A percentile compares a stretch with the other conserved stretches of the same genome.
Conservation (phyloP, 75 land plant genomes). For the Larix kaempferi region DNA sequence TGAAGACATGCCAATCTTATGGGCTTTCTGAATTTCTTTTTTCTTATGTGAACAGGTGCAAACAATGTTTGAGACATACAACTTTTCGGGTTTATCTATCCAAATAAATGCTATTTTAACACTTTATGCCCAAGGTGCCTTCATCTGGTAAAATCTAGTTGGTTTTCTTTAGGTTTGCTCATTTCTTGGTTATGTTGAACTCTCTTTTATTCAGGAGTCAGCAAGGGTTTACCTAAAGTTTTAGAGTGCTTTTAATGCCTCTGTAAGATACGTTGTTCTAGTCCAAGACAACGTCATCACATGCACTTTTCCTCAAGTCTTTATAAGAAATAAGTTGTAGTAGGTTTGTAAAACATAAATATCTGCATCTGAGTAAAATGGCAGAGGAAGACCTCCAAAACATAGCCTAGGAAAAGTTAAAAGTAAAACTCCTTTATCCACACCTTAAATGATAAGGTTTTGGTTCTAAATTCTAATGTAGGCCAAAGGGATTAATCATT, state of each 20-base stretch:
- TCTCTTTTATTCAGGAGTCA: background rate
- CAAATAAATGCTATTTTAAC: conserved; percentile 54
- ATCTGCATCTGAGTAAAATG: background rate
- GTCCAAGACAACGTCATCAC: background rate
- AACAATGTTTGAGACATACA: conserved; percentile 57
- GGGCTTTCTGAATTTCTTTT: conserved; percentile 3
- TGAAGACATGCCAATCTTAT: background rate
- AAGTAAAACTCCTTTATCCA: too few species aligned
- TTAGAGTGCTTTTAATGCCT: background rate
- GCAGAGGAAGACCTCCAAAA: background rate
- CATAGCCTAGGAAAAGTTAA: too few species aligned
- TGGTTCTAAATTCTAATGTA: too few species aligned
- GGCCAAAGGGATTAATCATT: too few species aligned
- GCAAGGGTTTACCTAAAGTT: background rate
- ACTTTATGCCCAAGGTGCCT: conserved; percentile 53
- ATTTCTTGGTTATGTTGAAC: background rate
- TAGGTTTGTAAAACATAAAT: background rate
- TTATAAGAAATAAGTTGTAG: background rate
- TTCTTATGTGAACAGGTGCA: conserved; percentile 31
- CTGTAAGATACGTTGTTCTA: background rate
- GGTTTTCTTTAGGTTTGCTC: background rate
- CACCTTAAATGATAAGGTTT: too few species aligned
- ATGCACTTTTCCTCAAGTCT: background rate
- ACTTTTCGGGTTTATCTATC: conserved; percentile 44
- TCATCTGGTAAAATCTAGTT: background rate